These are phyloP conservation scores for Macrolepiota albuminosa DNA, from an alignment of 768 basidiomycete species.

Conservation along the genomic window DNA sequence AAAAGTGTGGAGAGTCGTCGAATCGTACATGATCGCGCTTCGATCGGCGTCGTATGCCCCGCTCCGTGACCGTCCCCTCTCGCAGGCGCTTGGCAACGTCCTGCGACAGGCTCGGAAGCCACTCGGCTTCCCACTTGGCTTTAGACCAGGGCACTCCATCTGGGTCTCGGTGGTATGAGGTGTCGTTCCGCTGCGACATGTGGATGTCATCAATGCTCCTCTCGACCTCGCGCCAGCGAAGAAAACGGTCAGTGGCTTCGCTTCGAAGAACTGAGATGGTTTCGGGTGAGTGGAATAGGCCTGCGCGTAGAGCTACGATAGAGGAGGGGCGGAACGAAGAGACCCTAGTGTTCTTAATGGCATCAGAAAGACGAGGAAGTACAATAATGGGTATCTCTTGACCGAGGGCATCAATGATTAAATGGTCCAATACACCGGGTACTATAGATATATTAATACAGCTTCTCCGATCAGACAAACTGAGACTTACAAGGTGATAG, in stretches of 20 bases:
- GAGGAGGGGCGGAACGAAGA: slow-evolving; percentile 56
- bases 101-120: slow-evolving; percentile 54
- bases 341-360: slow-evolving; percentile 30
- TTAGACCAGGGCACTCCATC: slow-evolving; percentile 47
- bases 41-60: slow-evolving; percentile 5
- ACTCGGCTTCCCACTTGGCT: slow-evolving; percentile 62
- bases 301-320: slow-evolving; percentile 45
- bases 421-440: slow-evolving; percentile 35
- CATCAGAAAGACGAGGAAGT: slow-evolving; percentile 37
- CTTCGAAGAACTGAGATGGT: slow-evolving; percentile 50
- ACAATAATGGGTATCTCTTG: slow-evolving; percentile 55
- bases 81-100: slow-evolving; percentile 53
- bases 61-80: slow-evolving; percentile 28
- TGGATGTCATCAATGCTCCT: slow-evolving; percentile 44
- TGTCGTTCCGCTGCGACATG: slow-evolving; percentile 21
- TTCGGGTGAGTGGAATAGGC: slow-evolving; percentile 63
- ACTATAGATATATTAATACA: slow-evolving; percentile 19
- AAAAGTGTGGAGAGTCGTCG: slow-evolving; percentile 6
- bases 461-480: background rate
- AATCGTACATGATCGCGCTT: background rate
- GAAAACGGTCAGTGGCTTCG: slow-evolving; percentile 66
- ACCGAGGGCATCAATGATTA: slow-evolving; percentile 44
- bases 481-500: slow-evolving; percentile 41
- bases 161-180: slow-evolving; percentile 9
- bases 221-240: slow-evolving; percentile 71